Evolutionary conservation across 306 rosid species (phyloP).

Genomic region (Vicia faba): DNA sequence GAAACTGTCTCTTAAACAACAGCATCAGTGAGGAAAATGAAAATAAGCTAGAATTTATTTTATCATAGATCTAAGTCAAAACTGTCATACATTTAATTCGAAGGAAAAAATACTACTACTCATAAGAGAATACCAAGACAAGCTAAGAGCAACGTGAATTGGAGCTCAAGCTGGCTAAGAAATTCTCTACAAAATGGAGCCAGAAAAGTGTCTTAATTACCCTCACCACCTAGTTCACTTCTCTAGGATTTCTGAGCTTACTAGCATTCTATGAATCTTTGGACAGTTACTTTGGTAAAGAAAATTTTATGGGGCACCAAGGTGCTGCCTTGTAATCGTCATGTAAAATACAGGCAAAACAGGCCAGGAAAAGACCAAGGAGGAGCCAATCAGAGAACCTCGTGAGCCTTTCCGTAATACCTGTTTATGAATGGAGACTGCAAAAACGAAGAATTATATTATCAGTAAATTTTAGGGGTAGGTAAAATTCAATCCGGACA

Average conservation of each 20-base stretch:
- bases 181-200: constrained; percentile 39
- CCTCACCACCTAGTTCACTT: constrained; percentile 40
- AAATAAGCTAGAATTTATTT: constrained; percentile 19
- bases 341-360: constrained; percentile 16
- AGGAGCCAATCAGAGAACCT: constrained; percentile 57
- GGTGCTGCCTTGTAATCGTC: constrained; percentile 47
- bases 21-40: neutral
- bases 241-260: constrained; percentile 48
- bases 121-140: constrained; percentile 20
- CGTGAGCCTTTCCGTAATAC: constrained; percentile 88
- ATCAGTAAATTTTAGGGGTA: neutral
- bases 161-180: constrained; percentile 41
- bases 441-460: constrained; percentile 29
- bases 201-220: constrained; percentile 37
- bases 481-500: constrained; percentile 8
- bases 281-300: constrained; percentile 33
- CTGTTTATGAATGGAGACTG: constrained; percentile 85
- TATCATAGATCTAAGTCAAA: constrained; percentile 30
- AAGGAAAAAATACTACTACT: constrained; percentile 18
- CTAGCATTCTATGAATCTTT: constrained; percentile 40
- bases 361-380: constrained; percentile 15
- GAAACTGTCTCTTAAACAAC: neutral
- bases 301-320: constrained; percentile 42
- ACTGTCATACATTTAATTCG: constrained; percentile 34
- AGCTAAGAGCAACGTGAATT: constrained; percentile 21